Evolutionary conservation across 2,329 filamentous ascomycete species (phyloP).

Genomic region (Diaporthe aspalathi): DNA sequence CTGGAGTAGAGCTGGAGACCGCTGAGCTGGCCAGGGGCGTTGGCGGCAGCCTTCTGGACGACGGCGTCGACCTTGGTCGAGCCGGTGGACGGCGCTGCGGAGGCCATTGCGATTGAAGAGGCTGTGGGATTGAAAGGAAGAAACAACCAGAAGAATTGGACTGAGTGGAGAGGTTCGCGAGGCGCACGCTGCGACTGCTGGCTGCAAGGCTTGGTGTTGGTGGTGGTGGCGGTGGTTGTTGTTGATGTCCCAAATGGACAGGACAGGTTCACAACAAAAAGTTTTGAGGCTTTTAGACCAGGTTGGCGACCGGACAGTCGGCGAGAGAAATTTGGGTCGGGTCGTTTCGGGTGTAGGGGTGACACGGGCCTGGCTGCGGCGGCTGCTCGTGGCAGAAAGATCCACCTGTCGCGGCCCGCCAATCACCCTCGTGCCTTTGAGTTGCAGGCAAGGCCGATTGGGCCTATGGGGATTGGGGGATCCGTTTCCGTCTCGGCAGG

Average conservation of each 20-base stretch:
- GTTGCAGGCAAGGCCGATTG: neutral
- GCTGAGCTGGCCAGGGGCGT: conserved; percentile 56
- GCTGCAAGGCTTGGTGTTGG: neutral
- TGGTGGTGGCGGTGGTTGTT: conserved; percentile 20
- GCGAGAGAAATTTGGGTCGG: conserved; percentile 33
- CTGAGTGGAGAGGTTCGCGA: conserved; percentile 42
- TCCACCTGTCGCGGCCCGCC: conserved; percentile 25
- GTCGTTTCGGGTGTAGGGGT: conserved; percentile 30
- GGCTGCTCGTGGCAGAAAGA: neutral
- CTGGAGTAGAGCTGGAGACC: conserved; percentile 85
- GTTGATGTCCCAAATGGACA: conserved; percentile 22
- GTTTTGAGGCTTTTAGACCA: conserved; percentile 31
- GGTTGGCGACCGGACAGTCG: conserved; percentile 2
- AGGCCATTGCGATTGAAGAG: conserved; percentile 55
- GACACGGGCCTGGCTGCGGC: conserved; percentile 5
- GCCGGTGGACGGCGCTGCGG: conserved; percentile 50
- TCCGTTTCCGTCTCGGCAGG: conserved; percentile 17
- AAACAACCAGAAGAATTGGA: conserved; percentile 43
- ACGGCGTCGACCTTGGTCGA: conserved; percentile 59
- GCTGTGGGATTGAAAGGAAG: conserved; percentile 40
- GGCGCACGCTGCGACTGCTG: conserved; percentile 27
- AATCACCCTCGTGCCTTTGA: conserved; percentile 23
- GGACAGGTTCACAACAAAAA: conserved; percentile 26
- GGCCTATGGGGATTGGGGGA: neutral
- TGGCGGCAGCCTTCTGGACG: conserved; percentile 55